Evolutionary conservation across 225 moss, liverwort and hornwort genomes (phyloP).

Genomic region (Anthoceros angustus): DNA sequence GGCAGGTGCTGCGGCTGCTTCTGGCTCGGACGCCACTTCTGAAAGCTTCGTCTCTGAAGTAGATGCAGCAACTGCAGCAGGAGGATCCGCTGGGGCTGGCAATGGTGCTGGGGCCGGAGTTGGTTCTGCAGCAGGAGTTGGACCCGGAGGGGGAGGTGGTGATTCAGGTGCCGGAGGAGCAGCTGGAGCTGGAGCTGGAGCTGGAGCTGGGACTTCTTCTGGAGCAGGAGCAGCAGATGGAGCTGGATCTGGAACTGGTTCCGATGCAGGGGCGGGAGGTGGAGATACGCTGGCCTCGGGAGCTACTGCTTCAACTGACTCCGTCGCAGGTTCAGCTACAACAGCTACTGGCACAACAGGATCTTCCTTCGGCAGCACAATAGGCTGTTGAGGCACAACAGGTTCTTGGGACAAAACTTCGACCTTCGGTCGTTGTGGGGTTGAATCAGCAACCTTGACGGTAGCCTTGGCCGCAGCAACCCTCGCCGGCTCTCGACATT

Average conservation of each 20-base stretch:
- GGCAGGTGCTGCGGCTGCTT: slow-evolving; percentile 25
- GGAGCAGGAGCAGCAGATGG: neutral
- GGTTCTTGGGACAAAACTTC: slow-evolving; percentile 27
- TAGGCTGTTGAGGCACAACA: slow-evolving; percentile 40
- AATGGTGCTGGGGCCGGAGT: slow-evolving; percentile 32
- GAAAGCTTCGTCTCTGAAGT: neutral
- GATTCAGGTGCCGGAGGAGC: slow-evolving; percentile 14
- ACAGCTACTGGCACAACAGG: slow-evolving; percentile 13
- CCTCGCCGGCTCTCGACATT: slow-evolving; percentile 35
- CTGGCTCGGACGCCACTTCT: slow-evolving; percentile 13
- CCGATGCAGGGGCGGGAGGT: neutral
- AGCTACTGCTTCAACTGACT: neutral
- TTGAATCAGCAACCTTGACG: neutral
- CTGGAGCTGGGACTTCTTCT: neutral
- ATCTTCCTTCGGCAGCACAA: slow-evolving; percentile 31
- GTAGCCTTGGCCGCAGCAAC: neutral
- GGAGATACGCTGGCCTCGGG: neutral
- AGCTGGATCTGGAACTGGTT: neutral
- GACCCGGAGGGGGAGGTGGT: slow-evolving; percentile 2
- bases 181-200: slow-evolving; percentile 15
- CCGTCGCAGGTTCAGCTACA: slow-evolving; percentile 23
- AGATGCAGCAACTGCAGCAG: neutral
- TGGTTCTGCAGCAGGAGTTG: slow-evolving; percentile 13
- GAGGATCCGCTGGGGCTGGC: slow-evolving; percentile 1
- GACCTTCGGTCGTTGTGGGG: slow-evolving; percentile 35